A percentile compares a stretch with the other conserved stretches of the same genome.
These are phyloP conservation scores for Leccinum barrowsii DNA, from an alignment of 768 basidiomycete species.

Conservation along the genomic window DNA sequence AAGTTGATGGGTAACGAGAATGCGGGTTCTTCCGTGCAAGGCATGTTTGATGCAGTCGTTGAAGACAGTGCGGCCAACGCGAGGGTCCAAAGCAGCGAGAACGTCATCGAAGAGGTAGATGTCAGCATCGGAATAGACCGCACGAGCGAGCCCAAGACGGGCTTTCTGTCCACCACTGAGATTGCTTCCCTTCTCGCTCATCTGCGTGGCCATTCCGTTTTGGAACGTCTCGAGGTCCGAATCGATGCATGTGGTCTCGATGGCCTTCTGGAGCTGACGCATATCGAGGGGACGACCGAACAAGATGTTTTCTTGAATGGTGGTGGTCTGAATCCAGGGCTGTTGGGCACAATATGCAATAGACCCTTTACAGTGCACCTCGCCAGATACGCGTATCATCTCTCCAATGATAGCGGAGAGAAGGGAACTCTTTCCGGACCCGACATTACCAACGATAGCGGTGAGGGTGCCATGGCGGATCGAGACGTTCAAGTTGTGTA, in stretches of 20 bases:
- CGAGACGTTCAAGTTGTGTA: slow-evolving; percentile 20
- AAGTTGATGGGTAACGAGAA: slow-evolving; percentile 31
- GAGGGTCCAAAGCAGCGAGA: slow-evolving; percentile 45
- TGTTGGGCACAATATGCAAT: slow-evolving; percentile 33
- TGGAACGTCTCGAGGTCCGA: slow-evolving; percentile 29
- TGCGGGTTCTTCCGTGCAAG: slow-evolving; percentile 23
- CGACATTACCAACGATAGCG: slow-evolving; percentile 26
- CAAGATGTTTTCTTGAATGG: slow-evolving; percentile 31
- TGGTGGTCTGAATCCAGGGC: slow-evolving; percentile 30
- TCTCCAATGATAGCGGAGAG: slow-evolving; percentile 30
- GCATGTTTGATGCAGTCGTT: slow-evolving; percentile 24
- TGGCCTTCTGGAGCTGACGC: slow-evolving; percentile 24
- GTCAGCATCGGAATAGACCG: slow-evolving; percentile 41
- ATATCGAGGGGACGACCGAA: slow-evolving; percentile 29
- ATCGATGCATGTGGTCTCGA: slow-evolving; percentile 27
- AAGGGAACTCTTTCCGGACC: slow-evolving; percentile 29
- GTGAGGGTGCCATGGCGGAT: slow-evolving; percentile 23
- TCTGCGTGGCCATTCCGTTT: slow-evolving; percentile 36
- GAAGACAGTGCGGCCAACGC: slow-evolving; percentile 37
- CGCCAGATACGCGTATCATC: slow-evolving; percentile 26
- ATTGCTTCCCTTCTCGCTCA: slow-evolving; percentile 47
- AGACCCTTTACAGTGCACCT: slow-evolving; percentile 22
- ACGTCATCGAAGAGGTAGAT: slow-evolving; percentile 46
- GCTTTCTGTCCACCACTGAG: slow-evolving; percentile 49
- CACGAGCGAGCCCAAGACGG: slow-evolving; percentile 43